Conservation (phyloP, 495 filamentous ascomycete species). For the Tricharina praecox region DNA sequence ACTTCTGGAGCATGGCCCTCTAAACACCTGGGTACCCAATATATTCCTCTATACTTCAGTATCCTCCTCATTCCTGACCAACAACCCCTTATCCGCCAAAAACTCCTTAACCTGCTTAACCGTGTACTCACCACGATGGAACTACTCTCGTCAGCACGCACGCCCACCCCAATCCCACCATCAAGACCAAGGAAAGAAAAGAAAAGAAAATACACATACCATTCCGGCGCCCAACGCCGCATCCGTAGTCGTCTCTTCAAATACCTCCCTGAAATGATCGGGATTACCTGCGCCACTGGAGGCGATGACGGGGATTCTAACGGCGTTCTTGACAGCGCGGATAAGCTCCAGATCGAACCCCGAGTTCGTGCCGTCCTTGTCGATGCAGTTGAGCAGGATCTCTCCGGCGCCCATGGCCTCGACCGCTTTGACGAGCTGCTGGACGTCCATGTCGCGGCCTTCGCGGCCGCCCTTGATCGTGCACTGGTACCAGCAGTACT, state of each 20-base stretch:
- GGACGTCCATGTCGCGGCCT: conserved; percentile 74
- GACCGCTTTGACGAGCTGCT: conserved; percentile 70
- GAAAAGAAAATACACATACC: conserved; percentile 32
- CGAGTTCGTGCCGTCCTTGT: conserved; percentile 86
- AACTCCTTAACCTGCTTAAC: conserved; percentile 86
- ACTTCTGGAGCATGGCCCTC: too few relatives aligned
- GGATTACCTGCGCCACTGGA: conserved; percentile 87
- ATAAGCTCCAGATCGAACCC: conserved; percentile 93
- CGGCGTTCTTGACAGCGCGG: conserved; percentile 59
- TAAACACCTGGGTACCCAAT: too few relatives aligned
- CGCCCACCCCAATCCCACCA: too few relatives aligned
- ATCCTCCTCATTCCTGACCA: conserved; percentile 41
- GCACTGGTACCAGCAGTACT: conserved; percentile 91
- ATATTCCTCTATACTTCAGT: not conserved
- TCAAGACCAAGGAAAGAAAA: too few relatives aligned
- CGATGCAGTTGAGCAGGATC: conserved; percentile 90
- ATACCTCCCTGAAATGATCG: conserved; percentile 79
- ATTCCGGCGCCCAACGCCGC: conserved; percentile 91
- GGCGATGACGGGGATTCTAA: conserved; percentile 87
- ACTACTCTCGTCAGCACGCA: conserved; percentile 34
- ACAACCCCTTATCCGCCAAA: conserved; percentile 48
- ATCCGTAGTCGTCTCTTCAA: conserved; percentile 68
- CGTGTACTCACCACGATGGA: conserved; percentile 87
- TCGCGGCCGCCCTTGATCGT: conserved; percentile 92
- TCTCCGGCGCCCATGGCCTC: conserved; percentile 94